Conservation (phyloP, 2,329 filamentous ascomycete species). For the Diaporthe destruens region DNA sequence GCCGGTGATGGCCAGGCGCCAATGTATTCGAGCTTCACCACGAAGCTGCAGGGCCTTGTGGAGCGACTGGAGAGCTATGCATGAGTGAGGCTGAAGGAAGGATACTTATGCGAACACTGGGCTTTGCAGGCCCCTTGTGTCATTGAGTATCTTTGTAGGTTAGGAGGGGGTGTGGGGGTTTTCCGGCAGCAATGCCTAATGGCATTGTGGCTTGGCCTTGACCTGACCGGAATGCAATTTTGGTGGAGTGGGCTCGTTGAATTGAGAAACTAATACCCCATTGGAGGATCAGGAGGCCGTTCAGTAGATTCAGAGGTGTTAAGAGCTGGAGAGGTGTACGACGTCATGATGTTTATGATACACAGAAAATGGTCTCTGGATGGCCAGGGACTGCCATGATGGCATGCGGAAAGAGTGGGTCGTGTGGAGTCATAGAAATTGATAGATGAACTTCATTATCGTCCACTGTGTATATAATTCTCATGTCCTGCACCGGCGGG, state of each 20-base stretch:
- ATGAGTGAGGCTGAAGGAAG: conserved; percentile 24
- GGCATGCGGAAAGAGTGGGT: no score
- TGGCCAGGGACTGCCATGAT: not conserved
- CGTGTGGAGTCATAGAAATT: no score
- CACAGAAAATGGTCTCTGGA: conserved; percentile 22
- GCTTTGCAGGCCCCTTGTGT: not conserved
- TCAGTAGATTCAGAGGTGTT: not conserved
- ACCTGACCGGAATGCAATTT: not conserved
- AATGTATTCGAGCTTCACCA: conserved; percentile 51
- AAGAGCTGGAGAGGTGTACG: conserved; percentile 31
- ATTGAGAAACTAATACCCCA: conserved; percentile 24
- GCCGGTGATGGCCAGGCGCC: conserved; percentile 48
- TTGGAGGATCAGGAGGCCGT: conserved; percentile 14
- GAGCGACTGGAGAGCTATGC: conserved; percentile 52
- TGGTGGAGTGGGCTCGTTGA: conserved; percentile 20
- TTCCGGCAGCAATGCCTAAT: not conserved
- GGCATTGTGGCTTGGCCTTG: not conserved
- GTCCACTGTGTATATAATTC: no score
- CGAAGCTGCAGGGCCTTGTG: conserved; percentile 56
- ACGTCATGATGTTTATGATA: conserved; percentile 39
- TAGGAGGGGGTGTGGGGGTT: not conserved
- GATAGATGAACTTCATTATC: no score
- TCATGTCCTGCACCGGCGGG: no score
- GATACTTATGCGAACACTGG: not conserved
- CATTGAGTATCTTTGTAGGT: not conserved